Evolutionary conservation across 805 yeast species (phyloP).

Genomic region (Wilhelminamyces savonicus): DNA sequence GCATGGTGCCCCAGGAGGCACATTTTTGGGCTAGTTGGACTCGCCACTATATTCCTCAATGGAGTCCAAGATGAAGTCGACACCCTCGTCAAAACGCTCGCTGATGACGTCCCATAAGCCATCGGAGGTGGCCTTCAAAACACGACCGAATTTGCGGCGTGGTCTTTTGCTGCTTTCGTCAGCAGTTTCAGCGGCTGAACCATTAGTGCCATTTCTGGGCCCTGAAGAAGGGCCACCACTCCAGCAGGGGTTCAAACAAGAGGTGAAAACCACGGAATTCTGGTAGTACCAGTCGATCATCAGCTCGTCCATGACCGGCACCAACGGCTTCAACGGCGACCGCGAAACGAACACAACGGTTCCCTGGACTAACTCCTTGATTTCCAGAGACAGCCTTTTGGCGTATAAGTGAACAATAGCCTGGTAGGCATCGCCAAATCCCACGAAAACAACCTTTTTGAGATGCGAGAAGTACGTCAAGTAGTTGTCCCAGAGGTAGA

Average conservation of each 20-base stretch:
- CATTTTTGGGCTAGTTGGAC: too few relatives aligned
- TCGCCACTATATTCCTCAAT: constrained; percentile 44
- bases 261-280: constrained; percentile 77
- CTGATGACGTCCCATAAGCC: constrained; percentile 71
- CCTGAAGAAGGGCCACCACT: constrained; percentile 37
- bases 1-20: too few relatives aligned
- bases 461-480: constrained; percentile 64
- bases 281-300: constrained; percentile 88
- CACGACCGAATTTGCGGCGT: constrained; percentile 87
- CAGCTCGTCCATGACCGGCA: constrained; percentile 83
- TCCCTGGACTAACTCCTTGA: constrained; percentile 58
- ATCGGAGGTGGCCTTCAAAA: constrained; percentile 64
- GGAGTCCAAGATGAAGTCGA: constrained; percentile 76
- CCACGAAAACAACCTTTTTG: constrained; percentile 69
- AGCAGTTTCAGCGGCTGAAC: constrained; percentile 11
- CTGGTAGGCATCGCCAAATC: constrained; percentile 84
- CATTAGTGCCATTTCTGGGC: constrained; percentile 8
- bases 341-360: constrained; percentile 65
- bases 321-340: constrained; percentile 66
- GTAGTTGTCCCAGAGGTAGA: constrained; percentile 89
- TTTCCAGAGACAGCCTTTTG: constrained; percentile 56
- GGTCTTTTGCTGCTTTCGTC: constrained; percentile 55
- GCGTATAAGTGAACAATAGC: constrained; percentile 85
- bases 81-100: constrained; percentile 79
- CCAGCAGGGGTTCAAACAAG: constrained; percentile 78